Conservation (phyloP, 345 rosid species). For the Euphorbia lathyris region DNA sequence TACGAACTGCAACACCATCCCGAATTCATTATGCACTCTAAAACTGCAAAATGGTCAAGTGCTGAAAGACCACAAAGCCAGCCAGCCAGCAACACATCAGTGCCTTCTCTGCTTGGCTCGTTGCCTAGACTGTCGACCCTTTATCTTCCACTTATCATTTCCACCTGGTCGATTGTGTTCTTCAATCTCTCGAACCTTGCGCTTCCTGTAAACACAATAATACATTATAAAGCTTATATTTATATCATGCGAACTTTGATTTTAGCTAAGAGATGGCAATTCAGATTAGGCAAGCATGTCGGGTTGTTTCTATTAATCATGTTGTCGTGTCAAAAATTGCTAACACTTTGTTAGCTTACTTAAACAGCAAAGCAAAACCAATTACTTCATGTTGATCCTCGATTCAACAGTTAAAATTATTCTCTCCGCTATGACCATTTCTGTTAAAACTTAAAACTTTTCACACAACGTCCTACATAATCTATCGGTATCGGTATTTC, state of each 20-base stretch:
- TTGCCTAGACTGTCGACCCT: conserved; percentile 47
- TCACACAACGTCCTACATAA: not conserved
- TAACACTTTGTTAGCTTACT: too few relatives aligned
- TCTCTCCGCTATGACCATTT: not conserved
- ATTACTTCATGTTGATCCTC: not conserved
- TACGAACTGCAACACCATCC: not conserved
- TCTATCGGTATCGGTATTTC: not conserved
- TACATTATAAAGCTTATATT: too few relatives aligned
- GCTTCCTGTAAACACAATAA: conserved; percentile 52
- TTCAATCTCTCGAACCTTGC: conserved; percentile 83
- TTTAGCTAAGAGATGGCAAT: too few relatives aligned
- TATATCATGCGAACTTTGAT: too few relatives aligned
- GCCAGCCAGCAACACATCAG: conserved; percentile 21
- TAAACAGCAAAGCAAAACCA: not conserved
- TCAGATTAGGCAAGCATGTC: too few relatives aligned
- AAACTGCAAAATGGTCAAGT: not conserved
- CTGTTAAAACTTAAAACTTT: not conserved
- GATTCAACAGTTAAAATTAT: not conserved
- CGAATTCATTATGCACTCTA: not conserved
- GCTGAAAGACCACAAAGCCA: not conserved
- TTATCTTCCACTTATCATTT: conserved; percentile 79
- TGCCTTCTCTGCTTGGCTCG: conserved; percentile 63
- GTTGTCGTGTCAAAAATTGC: too few relatives aligned
- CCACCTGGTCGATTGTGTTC: conserved; percentile 52
- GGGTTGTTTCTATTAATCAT: too few relatives aligned